Base-by-base conservation (phyloP, 2,329 filamentous ascomycete species). In the Fusarium tuaranense region DNA sequence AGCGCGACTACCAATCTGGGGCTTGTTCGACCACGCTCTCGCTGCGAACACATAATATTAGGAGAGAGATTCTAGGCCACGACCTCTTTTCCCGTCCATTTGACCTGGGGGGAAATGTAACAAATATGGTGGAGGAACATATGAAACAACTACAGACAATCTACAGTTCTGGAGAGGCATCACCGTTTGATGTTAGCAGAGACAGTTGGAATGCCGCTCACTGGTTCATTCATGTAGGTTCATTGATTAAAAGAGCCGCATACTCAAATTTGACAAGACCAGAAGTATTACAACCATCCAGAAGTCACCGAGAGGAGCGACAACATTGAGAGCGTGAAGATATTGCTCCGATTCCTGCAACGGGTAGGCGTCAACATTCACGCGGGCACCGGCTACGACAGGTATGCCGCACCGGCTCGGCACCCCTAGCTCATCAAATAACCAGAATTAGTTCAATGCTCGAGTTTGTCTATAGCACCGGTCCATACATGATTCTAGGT, bases 281-380 rank as follows among this genome's bases (percentile, higher is more conserved):
- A 2, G 1, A 1, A 53, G 48, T 7, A 0, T 0, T 48, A 25
- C 27, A 6, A 4, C 1, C 4, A 1, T 20, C 2, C 0, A 14
- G 6, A 13, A 13, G 3, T 1, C 5, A 2, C 22, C 5, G 12
- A 16, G 14, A 18, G 2, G 9, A 9, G 2, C 6, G 8, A 51
- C 2, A 2, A 10, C 14, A 2, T 6, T 16, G 20, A 16, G 20
- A 4, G 27, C 6, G 13, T 57, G 12, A 32, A 18, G 30, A 22
- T 9, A 18, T 8, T 57, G 2, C 4, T 57, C 9, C 20, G 1
- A n/a, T 57, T 57, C 20, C 30, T 57, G 12, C 32, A 32, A 20
- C 30, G 6, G 12, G 12, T 36, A 4, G 53, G 53, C 4, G 48
- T 57, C 18, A 5, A 22, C 14, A 9, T 57, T 13, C 3, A 53